These are phyloP conservation scores for Salicornia ramosissima DNA, from an alignment of 148 eudicot species.

Conservation along the genomic window DNA sequence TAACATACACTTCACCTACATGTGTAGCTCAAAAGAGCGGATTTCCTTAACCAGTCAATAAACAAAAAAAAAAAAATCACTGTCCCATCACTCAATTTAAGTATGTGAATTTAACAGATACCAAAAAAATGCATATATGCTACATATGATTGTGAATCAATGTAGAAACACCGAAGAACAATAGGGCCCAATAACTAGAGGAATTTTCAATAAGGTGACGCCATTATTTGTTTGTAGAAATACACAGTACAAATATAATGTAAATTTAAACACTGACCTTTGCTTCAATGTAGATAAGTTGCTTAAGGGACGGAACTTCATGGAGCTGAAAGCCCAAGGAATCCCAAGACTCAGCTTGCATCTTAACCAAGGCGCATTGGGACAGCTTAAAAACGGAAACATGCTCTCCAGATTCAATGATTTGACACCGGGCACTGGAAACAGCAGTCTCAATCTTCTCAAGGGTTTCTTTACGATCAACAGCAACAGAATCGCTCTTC, in stretches of 20 bases:
- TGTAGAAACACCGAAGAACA: not conserved
- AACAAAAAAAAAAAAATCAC: too few relatives aligned
- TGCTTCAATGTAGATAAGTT: conserved; percentile 52
- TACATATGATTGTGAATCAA: not conserved
- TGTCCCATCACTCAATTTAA: too few relatives aligned
- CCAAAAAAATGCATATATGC: not conserved
- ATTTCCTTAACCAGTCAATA: too few relatives aligned
- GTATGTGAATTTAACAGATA: too few relatives aligned
- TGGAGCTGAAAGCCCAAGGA: conserved; percentile 64
- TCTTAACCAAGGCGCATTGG: conserved; percentile 44
- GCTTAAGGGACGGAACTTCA: conserved; percentile 53
- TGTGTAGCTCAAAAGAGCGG: too few relatives aligned
- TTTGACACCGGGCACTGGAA: conserved; percentile 29
- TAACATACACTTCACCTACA: too few relatives aligned
- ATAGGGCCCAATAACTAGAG: too few relatives aligned
- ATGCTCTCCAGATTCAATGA: conserved; percentile 39
- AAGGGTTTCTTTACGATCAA: conserved; percentile 19
- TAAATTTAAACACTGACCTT: conserved; percentile 38
- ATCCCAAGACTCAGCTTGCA: conserved; percentile 73
- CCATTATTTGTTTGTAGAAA: too few relatives aligned
- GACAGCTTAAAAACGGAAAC: conserved; percentile 70
- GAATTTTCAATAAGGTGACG: too few relatives aligned
- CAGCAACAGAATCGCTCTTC: not conserved
- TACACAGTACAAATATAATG: not conserved
- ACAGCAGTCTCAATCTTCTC: conserved; percentile 49